Percentiles rank a stretch among this genome's conserved stretches.
These are phyloP conservation scores for Trichocladium antarcticum DNA, from an alignment of 495 filamentous ascomycete genomes.

Conservation along the genomic window DNA sequence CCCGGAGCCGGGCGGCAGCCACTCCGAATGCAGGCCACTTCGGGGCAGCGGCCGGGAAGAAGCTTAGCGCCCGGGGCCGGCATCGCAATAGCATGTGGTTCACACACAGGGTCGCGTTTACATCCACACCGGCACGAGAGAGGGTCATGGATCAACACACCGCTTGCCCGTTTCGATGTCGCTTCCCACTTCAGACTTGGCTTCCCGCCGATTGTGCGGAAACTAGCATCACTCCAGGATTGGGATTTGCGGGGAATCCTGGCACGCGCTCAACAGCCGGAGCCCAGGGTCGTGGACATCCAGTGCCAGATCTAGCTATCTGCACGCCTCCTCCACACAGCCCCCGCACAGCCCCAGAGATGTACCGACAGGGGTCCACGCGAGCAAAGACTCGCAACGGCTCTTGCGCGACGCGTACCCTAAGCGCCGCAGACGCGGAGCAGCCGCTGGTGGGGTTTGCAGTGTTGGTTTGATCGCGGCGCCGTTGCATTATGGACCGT, in stretches of 20 bases:
- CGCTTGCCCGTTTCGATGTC: slow-evolving; percentile 2
- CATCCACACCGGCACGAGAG: slow-evolving; percentile 2
- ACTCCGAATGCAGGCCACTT: not conserved
- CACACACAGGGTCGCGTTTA: not conserved
- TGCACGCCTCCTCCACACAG: too few relatives aligned
- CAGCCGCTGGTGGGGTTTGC: too few relatives aligned
- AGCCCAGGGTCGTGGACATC: too few relatives aligned
- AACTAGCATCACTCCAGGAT: not conserved
- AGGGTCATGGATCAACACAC: not conserved
- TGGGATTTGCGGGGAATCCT: slow-evolving; percentile 4
- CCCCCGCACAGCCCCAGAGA: too few relatives aligned
- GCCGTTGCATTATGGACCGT: too few relatives aligned
- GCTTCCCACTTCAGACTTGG: not conserved
- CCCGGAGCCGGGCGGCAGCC: not conserved
- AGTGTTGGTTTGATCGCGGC: too few relatives aligned
- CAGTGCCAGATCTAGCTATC: too few relatives aligned
- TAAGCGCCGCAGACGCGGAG: too few relatives aligned
- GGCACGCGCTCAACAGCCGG: not conserved
- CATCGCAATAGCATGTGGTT: not conserved
- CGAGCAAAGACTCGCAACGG: too few relatives aligned
- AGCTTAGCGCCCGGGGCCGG: not conserved
- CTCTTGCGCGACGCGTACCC: too few relatives aligned
- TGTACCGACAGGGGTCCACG: too few relatives aligned
- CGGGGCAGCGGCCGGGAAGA: not conserved
- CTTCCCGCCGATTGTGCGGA: not conserved